Percentiles rank a stretch among this genome's conserved stretches.
Evolutionary conservation across 768 basidiomycete species (phyloP).

Genomic region (Imleria badia): DNA sequence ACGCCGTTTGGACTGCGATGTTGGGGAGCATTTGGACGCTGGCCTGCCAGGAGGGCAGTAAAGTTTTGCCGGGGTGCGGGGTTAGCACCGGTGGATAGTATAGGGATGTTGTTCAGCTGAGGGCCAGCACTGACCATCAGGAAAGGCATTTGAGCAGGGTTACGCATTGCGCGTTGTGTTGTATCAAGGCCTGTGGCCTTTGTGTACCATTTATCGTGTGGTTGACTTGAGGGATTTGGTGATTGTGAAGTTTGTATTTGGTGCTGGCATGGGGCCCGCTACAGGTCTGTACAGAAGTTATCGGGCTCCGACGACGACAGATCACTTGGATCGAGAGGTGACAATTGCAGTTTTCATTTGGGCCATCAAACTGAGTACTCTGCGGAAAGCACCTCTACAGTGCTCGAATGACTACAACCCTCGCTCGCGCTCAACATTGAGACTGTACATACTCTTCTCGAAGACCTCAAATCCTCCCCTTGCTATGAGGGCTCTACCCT

Average conservation of each 20-base stretch:
- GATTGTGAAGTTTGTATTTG: conserved; percentile 34
- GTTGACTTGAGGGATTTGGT: conserved; percentile 27
- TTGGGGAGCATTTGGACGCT: conserved; percentile 33
- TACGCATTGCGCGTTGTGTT: conserved; percentile 22
- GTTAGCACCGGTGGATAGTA: conserved; percentile 24
- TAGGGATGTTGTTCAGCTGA: conserved; percentile 47
- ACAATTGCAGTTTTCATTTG: conserved; percentile 14
- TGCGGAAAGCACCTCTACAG: conserved; percentile 32
- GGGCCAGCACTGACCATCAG: conserved; percentile 33
- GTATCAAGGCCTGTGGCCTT: conserved; percentile 14
- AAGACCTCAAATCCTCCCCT: conserved; percentile 38
- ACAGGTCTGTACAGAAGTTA: too few relatives aligned
- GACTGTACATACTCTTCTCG: conserved; percentile 49
- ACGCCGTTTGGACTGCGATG: conserved; percentile 48
- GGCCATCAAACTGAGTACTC: conserved; percentile 2
- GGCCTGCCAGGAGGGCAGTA: conserved; percentile 35
- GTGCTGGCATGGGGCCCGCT: too few relatives aligned
- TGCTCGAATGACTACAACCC: conserved; percentile 58
- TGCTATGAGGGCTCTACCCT: too few relatives aligned
- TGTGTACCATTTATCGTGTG: conserved; percentile 37
- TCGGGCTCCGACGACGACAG: too few relatives aligned
- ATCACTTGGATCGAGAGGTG: conserved; percentile 24
- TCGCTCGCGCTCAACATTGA: conserved; percentile 60
- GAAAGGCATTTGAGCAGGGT: conserved; percentile 25
- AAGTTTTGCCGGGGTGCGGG: conserved; percentile 34